Evolutionary conservation across 352 stramenopile genomes (phyloP).

Genomic region (Phytophthora megakarya): DNA sequence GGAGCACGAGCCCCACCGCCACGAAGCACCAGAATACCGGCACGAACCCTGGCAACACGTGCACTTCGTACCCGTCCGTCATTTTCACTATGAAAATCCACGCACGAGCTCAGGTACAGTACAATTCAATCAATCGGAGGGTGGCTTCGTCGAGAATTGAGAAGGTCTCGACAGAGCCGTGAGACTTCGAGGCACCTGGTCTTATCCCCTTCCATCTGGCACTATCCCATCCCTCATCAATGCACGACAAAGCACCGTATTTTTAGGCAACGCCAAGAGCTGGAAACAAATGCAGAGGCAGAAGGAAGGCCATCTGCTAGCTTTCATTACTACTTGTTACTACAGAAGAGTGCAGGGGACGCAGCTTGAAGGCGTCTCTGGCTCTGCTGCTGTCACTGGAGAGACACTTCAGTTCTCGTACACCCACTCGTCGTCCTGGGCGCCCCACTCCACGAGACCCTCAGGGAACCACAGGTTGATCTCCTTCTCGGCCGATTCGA

Average conservation of each 20-base stretch:
- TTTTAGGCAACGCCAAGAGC: neutral
- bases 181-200: neutral
- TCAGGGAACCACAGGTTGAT: constrained; percentile 98
- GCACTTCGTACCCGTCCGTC: constrained; percentile 38
- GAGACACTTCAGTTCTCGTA: constrained; percentile 91
- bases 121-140: constrained; percentile 2
- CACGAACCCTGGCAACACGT: constrained; percentile 52
- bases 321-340: constrained; percentile 19
- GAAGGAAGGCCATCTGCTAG: neutral
- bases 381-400: constrained; percentile 13
- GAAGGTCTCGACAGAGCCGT: constrained; percentile 22
- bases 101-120: neutral
- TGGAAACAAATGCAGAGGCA: constrained; percentile 13
- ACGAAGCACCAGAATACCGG: constrained; percentile 81
- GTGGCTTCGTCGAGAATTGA: too few species aligned
- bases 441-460: constrained; percentile 91
- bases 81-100: constrained; percentile 9
- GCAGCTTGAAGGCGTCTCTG: constrained; percentile 18
- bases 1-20: constrained; percentile 58
- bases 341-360: constrained; percentile 23
- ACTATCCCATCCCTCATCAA: neutral
- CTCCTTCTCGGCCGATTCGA: constrained; percentile 97
- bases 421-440: constrained; percentile 93
- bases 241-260: neutral
- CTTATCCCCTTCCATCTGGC: neutral